Conservation (phyloP, 2,329 filamentous ascomycete species). For the Clonostachys sp. region DNA sequence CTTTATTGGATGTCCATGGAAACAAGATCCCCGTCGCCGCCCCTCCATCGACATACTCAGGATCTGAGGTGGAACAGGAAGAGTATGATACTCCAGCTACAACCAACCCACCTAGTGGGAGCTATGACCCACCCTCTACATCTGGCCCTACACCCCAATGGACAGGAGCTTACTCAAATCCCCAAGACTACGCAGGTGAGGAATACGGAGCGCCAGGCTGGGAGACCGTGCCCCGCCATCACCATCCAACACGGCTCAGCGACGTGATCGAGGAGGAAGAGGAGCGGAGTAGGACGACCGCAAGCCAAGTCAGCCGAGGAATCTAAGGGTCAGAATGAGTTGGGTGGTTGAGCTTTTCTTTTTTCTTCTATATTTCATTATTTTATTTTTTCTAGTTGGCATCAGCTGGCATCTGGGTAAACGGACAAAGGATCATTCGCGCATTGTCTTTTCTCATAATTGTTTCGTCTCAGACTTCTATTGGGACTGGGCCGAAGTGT, state of each 20-base stretch:
- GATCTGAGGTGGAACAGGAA: conserved; percentile 49
- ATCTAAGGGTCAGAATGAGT: not conserved
- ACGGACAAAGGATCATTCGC: no score
- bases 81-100: conserved; percentile 53
- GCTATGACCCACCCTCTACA: conserved; percentile 20
- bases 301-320: conserved; percentile 53
- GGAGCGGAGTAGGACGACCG: conserved; percentile 72
- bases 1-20: conserved; percentile 56
- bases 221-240: conserved; percentile 74
- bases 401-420: no score
- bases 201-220: conserved; percentile 66
- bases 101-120: conserved; percentile 28
- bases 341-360: not conserved
- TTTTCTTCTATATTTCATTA: not conserved
- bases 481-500: no score
- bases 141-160: conserved; percentile 8
- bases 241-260: conserved; percentile 83
- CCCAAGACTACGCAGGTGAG: conserved; percentile 58
- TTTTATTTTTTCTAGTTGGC: no score
- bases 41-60: conserved; percentile 35
- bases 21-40: conserved; percentile 50
- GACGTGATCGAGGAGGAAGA: conserved; percentile 86
- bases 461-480: no score
- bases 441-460: no score
- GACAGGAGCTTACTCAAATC: conserved; percentile 7